Evolutionary conservation across 768 basidiomycete genomes (phyloP).

Genomic region (Leucosporidium scottii): DNA sequence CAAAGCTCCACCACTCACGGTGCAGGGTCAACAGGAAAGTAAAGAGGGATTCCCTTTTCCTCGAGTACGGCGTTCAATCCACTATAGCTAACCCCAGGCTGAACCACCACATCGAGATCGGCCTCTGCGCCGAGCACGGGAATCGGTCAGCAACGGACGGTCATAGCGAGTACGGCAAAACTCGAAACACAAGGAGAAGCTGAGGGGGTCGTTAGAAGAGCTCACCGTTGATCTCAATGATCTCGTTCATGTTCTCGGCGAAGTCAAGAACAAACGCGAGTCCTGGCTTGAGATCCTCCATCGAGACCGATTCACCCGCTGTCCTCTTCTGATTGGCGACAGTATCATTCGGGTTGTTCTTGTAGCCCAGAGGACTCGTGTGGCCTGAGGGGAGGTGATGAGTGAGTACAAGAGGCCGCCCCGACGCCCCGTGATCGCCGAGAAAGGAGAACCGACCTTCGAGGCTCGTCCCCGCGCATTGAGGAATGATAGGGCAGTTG

Average conservation of each 20-base stretch:
- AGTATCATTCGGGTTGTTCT: conserved; percentile 19
- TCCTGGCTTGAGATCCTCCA: conserved; percentile 34
- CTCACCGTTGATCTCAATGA: conserved; percentile 66
- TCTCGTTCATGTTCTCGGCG: conserved; percentile 58
- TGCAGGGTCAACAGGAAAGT: conserved; percentile 63
- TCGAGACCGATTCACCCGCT: conserved; percentile 11
- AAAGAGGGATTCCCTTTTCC: conserved; percentile 56
- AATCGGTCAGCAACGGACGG: too few relatives aligned
- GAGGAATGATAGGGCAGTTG: conserved; percentile 68
- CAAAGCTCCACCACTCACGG: not conserved
- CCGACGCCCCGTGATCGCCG: too few relatives aligned
- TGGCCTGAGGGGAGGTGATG: conserved; percentile 21
- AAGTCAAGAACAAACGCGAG: conserved; percentile 32
- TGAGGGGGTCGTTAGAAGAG: conserved; percentile 30
- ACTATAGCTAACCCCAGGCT: conserved; percentile 68
- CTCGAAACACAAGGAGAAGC: too few relatives aligned
- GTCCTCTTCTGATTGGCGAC: conserved; percentile 11
- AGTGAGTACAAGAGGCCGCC: not conserved
- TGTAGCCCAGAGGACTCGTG: conserved; percentile 21
- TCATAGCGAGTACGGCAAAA: too few relatives aligned
- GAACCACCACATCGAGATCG: conserved; percentile 68
- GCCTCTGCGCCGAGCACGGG: conserved; percentile 22
- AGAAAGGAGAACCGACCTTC: conserved; percentile 77
- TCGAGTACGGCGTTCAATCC: conserved; percentile 65
- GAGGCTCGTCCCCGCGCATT: conserved; percentile 76